A percentile compares a stretch with the other conserved stretches of the same genome.
Conservation (phyloP, 2,329 filamentous ascomycete genomes). For the Xylariaceae sp. region DNA sequence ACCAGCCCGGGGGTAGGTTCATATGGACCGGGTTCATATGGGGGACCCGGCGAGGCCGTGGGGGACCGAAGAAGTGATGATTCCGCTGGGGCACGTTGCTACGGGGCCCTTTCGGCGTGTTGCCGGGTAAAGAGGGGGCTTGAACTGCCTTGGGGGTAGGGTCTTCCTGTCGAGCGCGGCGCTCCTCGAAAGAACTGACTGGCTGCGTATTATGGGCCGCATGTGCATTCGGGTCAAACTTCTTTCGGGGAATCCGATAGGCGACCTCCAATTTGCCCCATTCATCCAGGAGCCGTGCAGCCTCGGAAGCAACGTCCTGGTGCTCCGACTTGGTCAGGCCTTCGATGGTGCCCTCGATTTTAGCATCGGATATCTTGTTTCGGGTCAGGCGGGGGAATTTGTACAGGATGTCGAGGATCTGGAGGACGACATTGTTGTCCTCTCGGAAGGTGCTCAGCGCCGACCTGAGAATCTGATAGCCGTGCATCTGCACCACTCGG, state of each 20-base stretch:
- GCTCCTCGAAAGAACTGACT: constrained; percentile 54
- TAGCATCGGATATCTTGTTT: constrained; percentile 95
- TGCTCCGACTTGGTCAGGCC: constrained; percentile 61
- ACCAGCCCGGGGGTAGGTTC: constrained; percentile 77
- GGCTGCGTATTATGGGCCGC: constrained; percentile 29
- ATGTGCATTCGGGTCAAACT: constrained; percentile 62
- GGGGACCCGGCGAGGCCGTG: constrained; percentile 47
- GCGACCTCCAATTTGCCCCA: constrained; percentile 88
- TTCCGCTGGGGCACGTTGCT: constrained; percentile 52
- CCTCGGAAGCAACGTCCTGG: constrained; percentile 64
- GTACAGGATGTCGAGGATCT: constrained; percentile 83
- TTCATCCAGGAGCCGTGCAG: constrained; percentile 64
- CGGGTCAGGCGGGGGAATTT: constrained; percentile 83
- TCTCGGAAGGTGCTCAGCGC: constrained; percentile 77
- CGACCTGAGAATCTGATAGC: constrained; percentile 88
- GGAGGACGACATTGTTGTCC: constrained; percentile 83
- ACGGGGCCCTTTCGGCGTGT: constrained; percentile 51
- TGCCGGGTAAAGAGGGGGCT: constrained; percentile 37
- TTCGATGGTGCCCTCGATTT: constrained; percentile 78
- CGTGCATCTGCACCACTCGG: constrained; percentile 90
- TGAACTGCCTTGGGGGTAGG: constrained; percentile 32
- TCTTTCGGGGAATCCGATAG: constrained; percentile 88
- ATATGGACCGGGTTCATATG: no score
- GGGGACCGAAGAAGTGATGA: constrained; percentile 41
- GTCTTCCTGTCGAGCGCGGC: constrained; percentile 47